Evolutionary conservation across 2,329 filamentous ascomycete genomes (phyloP), one percentile per base, ranked within the genome.

Genomic region (Bretziella fagacearum): DNA sequence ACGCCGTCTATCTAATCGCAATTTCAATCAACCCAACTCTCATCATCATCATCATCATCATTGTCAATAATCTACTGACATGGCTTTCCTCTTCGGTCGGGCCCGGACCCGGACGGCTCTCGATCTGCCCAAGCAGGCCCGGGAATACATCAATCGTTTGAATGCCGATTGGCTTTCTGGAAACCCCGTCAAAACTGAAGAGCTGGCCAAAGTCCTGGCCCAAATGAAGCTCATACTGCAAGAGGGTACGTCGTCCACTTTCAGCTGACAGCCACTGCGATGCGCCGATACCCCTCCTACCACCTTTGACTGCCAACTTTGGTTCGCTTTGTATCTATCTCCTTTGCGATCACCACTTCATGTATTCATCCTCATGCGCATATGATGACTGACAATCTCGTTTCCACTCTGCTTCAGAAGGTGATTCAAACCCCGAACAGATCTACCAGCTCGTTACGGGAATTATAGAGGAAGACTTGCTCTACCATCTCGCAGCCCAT

Each of bases 181-280:
- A 33, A 44, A 35, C 23, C 33, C 47, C 22, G 43, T 49, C 17
- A 52, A 94, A 86, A 73, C 79, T 52, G 89, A 96, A 59, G 87
- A 95, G 58, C 71, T 93, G 53, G 81, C 84, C 42, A 84, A 85
- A 59, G 79, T 87, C 55, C 73, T 98, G 53, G 72, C 73, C 45
- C 84, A 93, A 62, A 93, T 96, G 80, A 96, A 96, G 63, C 67
- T 86, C 53, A 77, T 91, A 51, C 75, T 98, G 11, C 89, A 96
- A 68, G 91, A 84, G 63, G 86, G 86, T 93, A 70, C 50, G 64
- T 58, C 18, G 20, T n/a, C 11, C 35, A 33, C 35, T 41, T 5
- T n/a, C n/a, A n/a, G n/a, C n/a, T n/a, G n/a, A n/a, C n/a, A n/a
- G n/a, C n/a, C n/a, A n/a, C n/a, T n/a, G n/a, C 33, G 15, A 39